Evolutionary conservation across 306 rosid genomes (phyloP).

Genomic region (Cotoneaster glaucophyllus): DNA sequence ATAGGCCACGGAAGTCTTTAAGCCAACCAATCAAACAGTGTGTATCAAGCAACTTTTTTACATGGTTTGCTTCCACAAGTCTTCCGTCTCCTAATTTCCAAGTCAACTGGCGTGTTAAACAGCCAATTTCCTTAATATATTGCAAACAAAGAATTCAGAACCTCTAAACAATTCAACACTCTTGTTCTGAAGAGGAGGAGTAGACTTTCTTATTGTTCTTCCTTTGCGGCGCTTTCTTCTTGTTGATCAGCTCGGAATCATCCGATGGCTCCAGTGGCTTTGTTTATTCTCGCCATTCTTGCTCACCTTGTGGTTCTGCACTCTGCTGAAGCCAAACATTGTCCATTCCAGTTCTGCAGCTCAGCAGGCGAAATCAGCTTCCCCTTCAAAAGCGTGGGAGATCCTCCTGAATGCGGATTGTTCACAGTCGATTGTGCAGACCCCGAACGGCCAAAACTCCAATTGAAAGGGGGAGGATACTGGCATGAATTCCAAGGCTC

Average conservation of each 20-base stretch:
- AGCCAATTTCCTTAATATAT: too few relatives aligned
- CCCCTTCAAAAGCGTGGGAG: accelerated
- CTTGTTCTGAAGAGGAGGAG: neutral
- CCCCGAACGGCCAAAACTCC: accelerated
- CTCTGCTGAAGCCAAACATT: neutral
- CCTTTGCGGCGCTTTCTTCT: neutral
- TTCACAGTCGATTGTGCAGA: neutral
- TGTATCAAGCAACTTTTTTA: too few relatives aligned
- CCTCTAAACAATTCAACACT: neutral
- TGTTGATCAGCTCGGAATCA: neutral
- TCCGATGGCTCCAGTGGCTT: conserved; percentile 3
- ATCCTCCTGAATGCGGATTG: neutral
- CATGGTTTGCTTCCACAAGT: too few relatives aligned
- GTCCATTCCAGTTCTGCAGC: neutral
- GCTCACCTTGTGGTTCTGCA: conserved; percentile 1
- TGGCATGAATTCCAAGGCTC: neutral
- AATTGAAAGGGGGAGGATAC: neutral
- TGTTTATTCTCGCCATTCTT: conserved; percentile 8
- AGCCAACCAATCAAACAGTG: too few relatives aligned
- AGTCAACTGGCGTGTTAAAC: too few relatives aligned
- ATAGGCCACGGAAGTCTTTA: too few relatives aligned
- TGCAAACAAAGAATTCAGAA: neutral
- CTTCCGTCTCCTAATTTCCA: too few relatives aligned
- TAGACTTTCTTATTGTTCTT: neutral
- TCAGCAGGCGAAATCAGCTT: accelerated